These are phyloP conservation scores for Penicillium mononematosum DNA, from an alignment of 495 filamentous ascomycete species.

Conservation along the genomic window DNA sequence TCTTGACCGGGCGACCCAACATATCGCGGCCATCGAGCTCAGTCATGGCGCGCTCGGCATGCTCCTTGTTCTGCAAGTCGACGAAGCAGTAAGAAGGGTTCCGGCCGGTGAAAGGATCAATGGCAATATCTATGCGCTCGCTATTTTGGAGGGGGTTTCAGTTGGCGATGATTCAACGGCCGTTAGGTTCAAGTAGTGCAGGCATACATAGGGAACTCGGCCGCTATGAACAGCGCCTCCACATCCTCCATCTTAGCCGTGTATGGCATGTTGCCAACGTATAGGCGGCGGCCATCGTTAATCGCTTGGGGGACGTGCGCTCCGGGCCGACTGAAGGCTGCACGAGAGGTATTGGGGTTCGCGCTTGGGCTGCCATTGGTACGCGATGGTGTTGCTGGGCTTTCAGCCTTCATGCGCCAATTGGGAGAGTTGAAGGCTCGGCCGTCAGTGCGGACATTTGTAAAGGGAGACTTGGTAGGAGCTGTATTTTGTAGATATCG, in stretches of 20 bases:
- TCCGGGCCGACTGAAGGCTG: constrained; percentile 38
- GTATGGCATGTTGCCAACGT: constrained; percentile 69
- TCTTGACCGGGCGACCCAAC: constrained; percentile 56
- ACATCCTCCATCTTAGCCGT: constrained; percentile 61
- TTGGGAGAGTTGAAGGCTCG: constrained; percentile 49
- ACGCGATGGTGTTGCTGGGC: constrained; percentile 29
- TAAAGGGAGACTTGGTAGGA: constrained; percentile 35
- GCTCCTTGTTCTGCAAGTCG: constrained; percentile 55
- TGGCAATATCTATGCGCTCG: constrained; percentile 63
- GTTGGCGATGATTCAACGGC: constrained; percentile 18
- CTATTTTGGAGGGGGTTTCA: constrained; percentile 36
- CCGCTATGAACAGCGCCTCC: constrained; percentile 51
- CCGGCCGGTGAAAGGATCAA: constrained; percentile 64
- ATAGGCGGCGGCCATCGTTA: constrained; percentile 50
- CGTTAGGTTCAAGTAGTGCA: constrained; percentile 2
- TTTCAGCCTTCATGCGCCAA: constrained; percentile 46
- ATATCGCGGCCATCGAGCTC: constrained; percentile 53
- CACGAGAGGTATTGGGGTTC: constrained; percentile 32
- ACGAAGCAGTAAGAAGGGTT: constrained; percentile 75
- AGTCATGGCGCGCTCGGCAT: constrained; percentile 56
- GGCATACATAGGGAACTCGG: constrained; percentile 47
- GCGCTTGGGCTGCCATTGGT: constrained; percentile 15
- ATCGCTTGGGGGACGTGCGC: constrained; percentile 43
- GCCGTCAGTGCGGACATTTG: constrained; percentile 44
- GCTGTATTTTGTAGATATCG: constrained; percentile 26